Conservation (phyloP, 2,329 filamentous ascomycete species). For the Triangularia verruculosa region DNA sequence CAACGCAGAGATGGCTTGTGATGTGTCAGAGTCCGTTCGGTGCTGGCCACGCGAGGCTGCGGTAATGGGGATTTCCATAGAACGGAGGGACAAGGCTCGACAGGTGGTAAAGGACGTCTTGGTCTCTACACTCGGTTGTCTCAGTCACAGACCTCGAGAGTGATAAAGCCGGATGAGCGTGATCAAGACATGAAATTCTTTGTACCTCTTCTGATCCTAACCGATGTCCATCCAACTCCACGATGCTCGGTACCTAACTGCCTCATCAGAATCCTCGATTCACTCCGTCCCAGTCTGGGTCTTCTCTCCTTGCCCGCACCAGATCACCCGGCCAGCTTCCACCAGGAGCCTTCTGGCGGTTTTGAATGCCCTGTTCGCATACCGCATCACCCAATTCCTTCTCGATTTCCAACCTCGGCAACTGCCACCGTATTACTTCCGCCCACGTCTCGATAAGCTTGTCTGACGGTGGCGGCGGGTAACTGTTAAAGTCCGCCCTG, state of each 20-base stretch:
- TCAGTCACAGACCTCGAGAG: not conserved
- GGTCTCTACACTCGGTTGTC: not conserved
- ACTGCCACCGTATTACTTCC: constrained; percentile 12
- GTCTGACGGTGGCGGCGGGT: constrained; percentile 13
- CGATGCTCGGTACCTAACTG: constrained; percentile 28
- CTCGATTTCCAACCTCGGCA: constrained; percentile 28
- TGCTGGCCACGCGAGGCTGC: not conserved
- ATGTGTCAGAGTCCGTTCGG: not conserved
- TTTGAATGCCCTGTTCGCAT: constrained; percentile 20
- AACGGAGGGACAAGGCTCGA: not conserved
- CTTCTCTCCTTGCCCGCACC: constrained; percentile 22
- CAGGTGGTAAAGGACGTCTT: not conserved
- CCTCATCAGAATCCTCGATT: constrained; percentile 33
- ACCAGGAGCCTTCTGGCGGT: constrained; percentile 24
- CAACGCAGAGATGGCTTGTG: not conserved
- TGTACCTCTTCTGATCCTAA: not conserved
- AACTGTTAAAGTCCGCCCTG: constrained; percentile 32
- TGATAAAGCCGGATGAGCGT: not conserved
- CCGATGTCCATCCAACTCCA: not conserved
- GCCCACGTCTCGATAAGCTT: not conserved
- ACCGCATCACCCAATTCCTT: constrained; percentile 29
- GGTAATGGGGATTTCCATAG: not conserved
- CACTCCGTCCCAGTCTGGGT: constrained; percentile 28
- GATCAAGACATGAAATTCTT: not conserved
- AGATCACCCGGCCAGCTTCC: constrained; percentile 27